These are phyloP conservation scores for Heliosperma pusillum DNA, from an alignment of 148 eudicot genomes.

Conservation along the genomic window DNA sequence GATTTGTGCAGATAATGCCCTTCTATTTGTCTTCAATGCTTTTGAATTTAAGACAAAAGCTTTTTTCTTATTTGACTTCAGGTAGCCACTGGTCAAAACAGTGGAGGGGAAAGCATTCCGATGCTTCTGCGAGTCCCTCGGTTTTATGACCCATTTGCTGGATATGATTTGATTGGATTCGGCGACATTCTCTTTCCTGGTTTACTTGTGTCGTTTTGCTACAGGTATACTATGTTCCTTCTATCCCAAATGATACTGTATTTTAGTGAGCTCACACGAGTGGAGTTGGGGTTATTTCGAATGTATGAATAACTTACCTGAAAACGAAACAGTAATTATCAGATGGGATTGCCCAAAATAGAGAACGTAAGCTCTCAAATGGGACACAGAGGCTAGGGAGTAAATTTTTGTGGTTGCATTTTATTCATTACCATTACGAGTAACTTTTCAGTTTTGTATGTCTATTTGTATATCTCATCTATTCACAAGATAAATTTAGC, in stretches of 20 bases:
- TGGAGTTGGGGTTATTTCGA: neutral
- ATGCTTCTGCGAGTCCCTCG: slow-evolving; percentile 85
- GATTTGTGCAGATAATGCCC: neutral
- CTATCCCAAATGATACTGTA: neutral
- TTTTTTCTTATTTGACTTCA: slow-evolving; percentile 18
- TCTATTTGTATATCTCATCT: neutral
- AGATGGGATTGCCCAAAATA: neutral
- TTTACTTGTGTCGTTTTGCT: slow-evolving; percentile 62
- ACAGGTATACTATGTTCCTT: slow-evolving; percentile 40
- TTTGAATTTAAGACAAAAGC: neutral
- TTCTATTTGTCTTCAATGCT: neutral
- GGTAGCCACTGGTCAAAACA: slow-evolving; percentile 83
- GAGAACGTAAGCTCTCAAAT: neutral
- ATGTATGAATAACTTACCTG: neutral
- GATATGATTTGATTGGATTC: slow-evolving; percentile 81
- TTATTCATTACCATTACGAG: neutral
- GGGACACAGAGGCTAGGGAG: neutral
- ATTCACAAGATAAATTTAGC: neutral
- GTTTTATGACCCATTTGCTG: slow-evolving; percentile 73
- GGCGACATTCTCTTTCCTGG: slow-evolving; percentile 98
- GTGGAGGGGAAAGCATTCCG: slow-evolving; percentile 84
- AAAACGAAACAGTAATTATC: neutral
- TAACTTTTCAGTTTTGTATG: neutral
- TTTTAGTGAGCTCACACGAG: neutral
- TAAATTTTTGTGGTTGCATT: neutral